A percentile compares a stretch with the other conserved stretches of the same genome.
Evolutionary conservation across 345 rosid genomes (phyloP).

Genomic region (Fremontodendron californicum): DNA sequence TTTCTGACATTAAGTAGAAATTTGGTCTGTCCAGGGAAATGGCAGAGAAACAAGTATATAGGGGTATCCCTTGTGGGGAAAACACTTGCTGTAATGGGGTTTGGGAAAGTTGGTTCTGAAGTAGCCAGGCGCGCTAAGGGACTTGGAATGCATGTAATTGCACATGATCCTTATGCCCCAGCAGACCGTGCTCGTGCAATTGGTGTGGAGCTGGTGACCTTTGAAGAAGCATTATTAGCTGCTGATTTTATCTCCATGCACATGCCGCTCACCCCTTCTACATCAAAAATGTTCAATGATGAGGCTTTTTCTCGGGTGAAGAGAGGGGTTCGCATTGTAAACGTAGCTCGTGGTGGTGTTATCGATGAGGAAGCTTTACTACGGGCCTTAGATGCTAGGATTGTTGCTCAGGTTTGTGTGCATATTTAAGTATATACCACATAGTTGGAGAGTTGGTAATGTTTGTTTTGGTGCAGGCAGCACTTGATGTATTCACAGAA

Average conservation of each 20-base stretch:
- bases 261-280: slow-evolving; percentile 49
- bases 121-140: slow-evolving; percentile 53
- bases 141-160: slow-evolving; percentile 47
- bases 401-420: slow-evolving; percentile 38
- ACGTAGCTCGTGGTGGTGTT: slow-evolving; percentile 53
- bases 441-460: background rate
- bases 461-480: slow-evolving; percentile 26
- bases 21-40: slow-evolving; percentile 32
- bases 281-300: slow-evolving; percentile 44
- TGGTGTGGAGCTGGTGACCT: slow-evolving; percentile 43
- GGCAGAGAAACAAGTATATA: slow-evolving; percentile 43
- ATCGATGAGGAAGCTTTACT: slow-evolving; percentile 51
- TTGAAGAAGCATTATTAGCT: slow-evolving; percentile 40
- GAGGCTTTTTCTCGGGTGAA: slow-evolving; percentile 50
- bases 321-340: slow-evolving; percentile 47
- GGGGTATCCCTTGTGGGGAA: slow-evolving; percentile 56
- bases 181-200: slow-evolving; percentile 53
- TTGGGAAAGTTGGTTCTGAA: slow-evolving; percentile 59
- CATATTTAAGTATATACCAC: background rate
- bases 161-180: slow-evolving; percentile 53
- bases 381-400: slow-evolving; percentile 39
- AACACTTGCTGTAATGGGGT: slow-evolving; percentile 53
- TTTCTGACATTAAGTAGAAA: background rate
- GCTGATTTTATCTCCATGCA: slow-evolving; percentile 57
- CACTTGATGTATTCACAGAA: slow-evolving; percentile 47